These are phyloP conservation scores for Boeremia exigua DNA, from an alignment of 2,329 filamentous ascomycete species.

Conservation along the genomic window DNA sequence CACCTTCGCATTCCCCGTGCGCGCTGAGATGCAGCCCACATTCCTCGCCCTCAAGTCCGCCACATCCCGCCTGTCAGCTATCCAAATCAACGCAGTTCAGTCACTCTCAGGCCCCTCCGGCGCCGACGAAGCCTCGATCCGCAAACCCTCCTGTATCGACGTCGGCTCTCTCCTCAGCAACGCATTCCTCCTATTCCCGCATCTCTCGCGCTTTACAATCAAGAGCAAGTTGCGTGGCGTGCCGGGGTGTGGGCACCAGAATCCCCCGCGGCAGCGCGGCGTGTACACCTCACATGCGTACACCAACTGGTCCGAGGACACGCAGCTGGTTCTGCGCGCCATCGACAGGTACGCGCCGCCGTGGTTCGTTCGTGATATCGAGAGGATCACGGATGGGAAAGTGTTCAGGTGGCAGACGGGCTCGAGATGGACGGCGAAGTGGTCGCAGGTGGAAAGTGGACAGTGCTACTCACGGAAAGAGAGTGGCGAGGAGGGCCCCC, in stretches of 20 bases:
- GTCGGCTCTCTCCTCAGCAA: constrained; percentile 2
- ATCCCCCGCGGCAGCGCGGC: not conserved
- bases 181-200: constrained; percentile 10
- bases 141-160: not conserved
- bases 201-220: constrained; percentile 3
- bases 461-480: not conserved
- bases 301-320: not conserved
- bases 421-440: not conserved
- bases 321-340: not conserved
- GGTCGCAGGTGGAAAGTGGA: not conserved
- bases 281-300: not conserved
- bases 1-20: constrained; percentile 8
- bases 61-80: not conserved
- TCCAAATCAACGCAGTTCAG: not conserved
- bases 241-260: not conserved
- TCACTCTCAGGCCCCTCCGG: not conserved
- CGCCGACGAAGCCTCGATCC: constrained; percentile 1
- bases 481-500: not conserved
- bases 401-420: not conserved
- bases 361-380: not conserved
- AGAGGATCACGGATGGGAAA: not conserved
- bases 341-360: not conserved
- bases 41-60: not conserved
- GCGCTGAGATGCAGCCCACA: not conserved
- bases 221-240: not conserved